Evolutionary conservation across 225 moss, liverwort and hornwort genomes (phyloP), one percentile per base, ranked within the genome.

Genomic region (Climacium dendroides): DNA sequence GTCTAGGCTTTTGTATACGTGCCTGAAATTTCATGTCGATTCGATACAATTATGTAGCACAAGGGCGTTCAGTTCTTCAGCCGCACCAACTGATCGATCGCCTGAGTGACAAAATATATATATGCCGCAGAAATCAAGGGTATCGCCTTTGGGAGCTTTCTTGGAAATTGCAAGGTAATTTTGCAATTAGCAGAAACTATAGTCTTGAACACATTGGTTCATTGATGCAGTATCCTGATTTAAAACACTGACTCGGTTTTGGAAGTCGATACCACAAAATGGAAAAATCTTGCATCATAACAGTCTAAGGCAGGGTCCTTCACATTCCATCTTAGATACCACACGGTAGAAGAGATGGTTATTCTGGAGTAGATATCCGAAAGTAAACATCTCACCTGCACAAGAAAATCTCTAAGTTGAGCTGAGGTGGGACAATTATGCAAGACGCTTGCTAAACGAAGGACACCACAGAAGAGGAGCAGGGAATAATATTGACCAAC

Each of bases 301-400:
- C 80, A 81, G 89, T 81, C 58, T 88, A 85, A 43, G 92, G 94
- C 52, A 95, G 57, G 57, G 57, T 92, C 91, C 25, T 66, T 84
- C 87, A 94, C 86, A 86, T 61, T 37, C 95, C 96, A 85, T 92
- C 93, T 79, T 94, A 37, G 95, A 94, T 23, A 92, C 85, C 43
- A 94, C 87, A 47, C 89, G 89, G 74, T 94, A 97, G 26, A 86
- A 81, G 87, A 52, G 91, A 80, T 39, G 91, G 90, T 8, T 83
- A 13, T 81, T 78, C 15, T 82, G 41, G 13, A 85, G 22, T 64
- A 94, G 60, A 43, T 87, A 94, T 54, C 94, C 92, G 86, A 92
- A 96, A 47, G 90, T 87, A 79, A 96, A 96, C 91, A 96, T 90
- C 74, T 95, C 95, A 50, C 96, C 97, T 97, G 87, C 87, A 74